Percentiles rank a stretch among this genome's conserved stretches.
phyloP scores from a whole-genome alignment of 179 eudicot genomes.

The Carnegiea gigantea region DNA sequence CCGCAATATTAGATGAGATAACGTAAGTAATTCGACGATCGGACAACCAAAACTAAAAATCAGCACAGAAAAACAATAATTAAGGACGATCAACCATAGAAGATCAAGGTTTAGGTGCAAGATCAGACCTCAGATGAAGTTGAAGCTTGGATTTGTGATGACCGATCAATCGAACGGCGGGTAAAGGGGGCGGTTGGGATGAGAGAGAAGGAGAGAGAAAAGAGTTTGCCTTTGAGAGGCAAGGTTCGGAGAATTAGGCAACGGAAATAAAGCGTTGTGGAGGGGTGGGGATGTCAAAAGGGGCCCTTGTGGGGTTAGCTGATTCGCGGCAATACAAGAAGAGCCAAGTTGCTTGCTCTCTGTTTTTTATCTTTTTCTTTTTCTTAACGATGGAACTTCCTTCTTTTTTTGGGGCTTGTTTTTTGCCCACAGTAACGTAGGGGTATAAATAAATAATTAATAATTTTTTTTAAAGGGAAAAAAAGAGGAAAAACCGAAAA shows the following conservation, averaged over 20 bases:
- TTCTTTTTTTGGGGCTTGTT: too few relatives aligned
- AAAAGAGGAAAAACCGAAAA: neutral
- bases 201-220: constrained; percentile 6
- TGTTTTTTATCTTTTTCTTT: neutral
- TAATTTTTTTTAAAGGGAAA: neutral
- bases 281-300: neutral
- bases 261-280: constrained; percentile 22
- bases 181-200: constrained; percentile 19
- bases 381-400: too few relatives aligned
- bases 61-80: neutral
- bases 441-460: neutral
- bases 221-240: constrained; percentile 10
- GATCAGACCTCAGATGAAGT: constrained; percentile 23
- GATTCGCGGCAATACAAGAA: constrained; percentile 5
- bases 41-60: neutral
- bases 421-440: too few relatives aligned
- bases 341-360: neutral
- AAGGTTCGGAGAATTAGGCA: constrained; percentile 27
- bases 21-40: neutral
- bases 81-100: neutral
- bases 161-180: constrained; percentile 29
- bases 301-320: constrained; percentile 16
- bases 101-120: constrained; percentile 1
- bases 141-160: neutral
- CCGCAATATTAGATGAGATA: neutral